Conservation (phyloP, 176 grass and related monocot species). For the Miscanthus lutarioriparius region DNA sequence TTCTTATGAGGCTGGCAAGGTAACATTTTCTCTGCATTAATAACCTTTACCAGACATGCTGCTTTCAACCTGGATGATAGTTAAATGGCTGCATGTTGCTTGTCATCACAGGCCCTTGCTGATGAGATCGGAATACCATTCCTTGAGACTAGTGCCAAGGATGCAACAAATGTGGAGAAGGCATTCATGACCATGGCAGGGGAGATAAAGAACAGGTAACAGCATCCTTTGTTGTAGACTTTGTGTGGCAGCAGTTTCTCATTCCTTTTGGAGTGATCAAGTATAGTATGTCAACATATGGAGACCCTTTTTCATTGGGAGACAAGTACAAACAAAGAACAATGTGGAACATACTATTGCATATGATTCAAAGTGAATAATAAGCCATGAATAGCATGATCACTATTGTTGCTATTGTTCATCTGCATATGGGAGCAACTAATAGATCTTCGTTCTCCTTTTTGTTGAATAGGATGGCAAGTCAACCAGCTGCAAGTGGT, state of each 20-base stretch:
- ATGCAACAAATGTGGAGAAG: slow-evolving; percentile 77
- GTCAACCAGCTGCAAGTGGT: slow-evolving; percentile 53
- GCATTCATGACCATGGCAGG: slow-evolving; percentile 76
- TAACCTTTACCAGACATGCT: not conserved
- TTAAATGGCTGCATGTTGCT: slow-evolving; percentile 15
- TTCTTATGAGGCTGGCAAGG: slow-evolving; percentile 66
- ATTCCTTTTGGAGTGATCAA: not conserved
- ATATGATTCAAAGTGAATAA: not conserved
- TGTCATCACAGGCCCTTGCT: slow-evolving; percentile 46
- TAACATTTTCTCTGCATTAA: slow-evolving; percentile 24
- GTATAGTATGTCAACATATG: not conserved
- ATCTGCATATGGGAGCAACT: not conserved
- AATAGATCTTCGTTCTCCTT: not conserved
- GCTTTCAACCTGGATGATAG: not conserved
- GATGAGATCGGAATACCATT: slow-evolving; percentile 80
- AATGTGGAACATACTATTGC: not conserved
- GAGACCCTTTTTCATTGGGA: not conserved
- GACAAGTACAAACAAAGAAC: not conserved
- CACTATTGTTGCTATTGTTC: not conserved
- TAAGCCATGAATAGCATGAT: not conserved
- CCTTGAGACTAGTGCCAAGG: slow-evolving; percentile 76
- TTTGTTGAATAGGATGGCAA: slow-evolving; percentile 62
- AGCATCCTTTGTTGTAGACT: not conserved
- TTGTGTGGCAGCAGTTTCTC: not conserved
- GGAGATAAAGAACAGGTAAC: slow-evolving; percentile 66